phyloP scores from a whole-genome alignment of 106 monocot species.

The Chionographis japonica region DNA sequence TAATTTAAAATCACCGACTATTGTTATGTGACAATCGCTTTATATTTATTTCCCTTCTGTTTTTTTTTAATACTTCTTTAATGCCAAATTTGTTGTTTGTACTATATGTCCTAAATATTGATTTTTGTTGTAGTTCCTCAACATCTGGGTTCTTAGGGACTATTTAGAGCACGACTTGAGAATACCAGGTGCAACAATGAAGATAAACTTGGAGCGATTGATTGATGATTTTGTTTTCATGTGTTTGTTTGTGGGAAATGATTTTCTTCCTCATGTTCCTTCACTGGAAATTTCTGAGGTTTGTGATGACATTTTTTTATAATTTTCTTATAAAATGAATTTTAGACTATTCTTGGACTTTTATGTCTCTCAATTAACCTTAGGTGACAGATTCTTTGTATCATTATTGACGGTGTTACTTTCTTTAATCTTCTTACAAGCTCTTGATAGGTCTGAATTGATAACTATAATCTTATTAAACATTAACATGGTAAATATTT shows the following conservation, averaged over 20 bases:
- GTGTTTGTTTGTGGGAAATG: slow-evolving; percentile 66
- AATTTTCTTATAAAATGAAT: background rate
- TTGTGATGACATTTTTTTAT: background rate
- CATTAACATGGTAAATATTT: background rate
- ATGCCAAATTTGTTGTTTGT: no score
- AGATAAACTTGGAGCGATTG: slow-evolving; percentile 41
- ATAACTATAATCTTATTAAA: no score
- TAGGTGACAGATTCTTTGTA: no score
- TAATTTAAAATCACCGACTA: no score
- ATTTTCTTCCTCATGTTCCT: slow-evolving; percentile 61
- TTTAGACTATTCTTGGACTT: background rate
- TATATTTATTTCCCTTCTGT: no score
- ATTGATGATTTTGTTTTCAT: slow-evolving; percentile 58
- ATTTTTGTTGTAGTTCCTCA: slow-evolving; percentile 39
- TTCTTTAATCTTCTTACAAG: no score
- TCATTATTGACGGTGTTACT: no score
- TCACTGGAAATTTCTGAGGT: slow-evolving; percentile 60
- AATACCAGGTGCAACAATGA: slow-evolving; percentile 31
- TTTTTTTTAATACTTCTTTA: no score
- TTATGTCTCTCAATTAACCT: no score
- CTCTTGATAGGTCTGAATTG: no score
- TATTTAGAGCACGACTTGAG: slow-evolving; percentile 42
- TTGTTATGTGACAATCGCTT: no score
- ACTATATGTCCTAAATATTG: background rate
- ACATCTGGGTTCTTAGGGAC: slow-evolving; percentile 52